These are phyloP conservation scores for Gentiana dahurica DNA, from an alignment of 257 asterid species.

Conservation along the genomic window DNA sequence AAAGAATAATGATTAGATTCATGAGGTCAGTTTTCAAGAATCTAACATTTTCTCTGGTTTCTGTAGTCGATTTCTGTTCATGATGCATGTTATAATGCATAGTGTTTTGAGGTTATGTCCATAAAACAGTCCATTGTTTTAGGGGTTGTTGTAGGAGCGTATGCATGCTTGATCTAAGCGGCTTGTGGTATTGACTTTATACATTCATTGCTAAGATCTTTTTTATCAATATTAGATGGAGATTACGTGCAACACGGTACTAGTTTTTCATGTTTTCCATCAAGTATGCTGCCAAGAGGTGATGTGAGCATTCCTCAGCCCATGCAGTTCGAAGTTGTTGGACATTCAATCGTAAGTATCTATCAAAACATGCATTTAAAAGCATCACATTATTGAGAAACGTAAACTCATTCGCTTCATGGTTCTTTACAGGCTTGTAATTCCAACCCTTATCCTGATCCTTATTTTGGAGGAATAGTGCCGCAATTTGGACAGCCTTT, in stretches of 20 bases:
- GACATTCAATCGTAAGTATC: conserved; percentile 68
- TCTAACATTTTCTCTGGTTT: too few species aligned
- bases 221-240: conserved; percentile 37
- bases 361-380: neutral
- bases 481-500: conserved; percentile 71
- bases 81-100: too few species aligned
- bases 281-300: conserved; percentile 33
- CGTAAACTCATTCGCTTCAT: conserved; percentile 1
- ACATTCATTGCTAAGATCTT: conserved; percentile 8
- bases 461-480: conserved; percentile 64
- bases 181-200: neutral
- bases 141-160: too few species aligned
- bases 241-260: conserved; percentile 18
- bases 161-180: too few species aligned
- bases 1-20: too few species aligned
- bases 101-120: too few species aligned
- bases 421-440: conserved; percentile 44
- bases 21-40: too few species aligned
- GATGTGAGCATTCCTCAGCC: conserved; percentile 37
- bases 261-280: conserved; percentile 32
- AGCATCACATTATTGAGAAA: neutral
- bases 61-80: too few species aligned
- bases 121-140: too few species aligned
- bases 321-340: conserved; percentile 54
- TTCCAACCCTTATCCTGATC: conserved; percentile 41